Base-by-base conservation (phyloP, 2,329 filamentous ascomycete genomes). In the Exophiala sideris region DNA sequence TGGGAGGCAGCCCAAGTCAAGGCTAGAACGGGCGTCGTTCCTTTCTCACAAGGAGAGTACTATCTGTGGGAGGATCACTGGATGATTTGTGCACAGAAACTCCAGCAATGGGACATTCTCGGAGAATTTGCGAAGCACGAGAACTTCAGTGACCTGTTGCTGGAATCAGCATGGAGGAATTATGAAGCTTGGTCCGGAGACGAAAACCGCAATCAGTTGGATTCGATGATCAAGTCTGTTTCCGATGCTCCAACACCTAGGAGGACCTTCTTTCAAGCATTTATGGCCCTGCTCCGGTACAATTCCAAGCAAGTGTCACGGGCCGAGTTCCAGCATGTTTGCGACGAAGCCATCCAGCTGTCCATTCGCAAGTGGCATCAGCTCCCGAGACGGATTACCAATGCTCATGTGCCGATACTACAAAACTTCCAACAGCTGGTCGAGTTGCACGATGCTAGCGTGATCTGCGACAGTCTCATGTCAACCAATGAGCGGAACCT, bases 51-150 rank as follows among this genome's bases (percentile, higher is more conserved):
- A 65, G 91, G 87, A 32, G 94, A 99, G 71, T 99, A 99, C 72
- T 96, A 95, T 83, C 81, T 99, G 1, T 99, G 94, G 94, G 94
- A 99, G 72, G 94, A 99, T 67, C 95, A 99, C 65, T 99, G 94
- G 94, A 86, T 99, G 39, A 81, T 96, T 46, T 99, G 94, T 70
- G 94, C 92, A 0, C 91, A 97, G 73, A 99, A 99, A 73, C 79
- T 99, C 42, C 95, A 99, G 70, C 95, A 99, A 68, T 99, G 94
- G 94, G 94, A 99, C 65, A 92, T 99, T 52, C 73, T 99, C 33
- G 90, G 91, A 58, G 95, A 99, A 65, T 97, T 97, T 67, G 91
- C 94, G 3, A 99, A 99, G 72, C 94, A 99, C 66, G 95, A 99
- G 69, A 99, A 99, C 67, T 88, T 96, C 73, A 95, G 96, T 67